phyloP scores from a whole-genome alignment of 257 asterid species.

The Gynochthodes officinalis region DNA sequence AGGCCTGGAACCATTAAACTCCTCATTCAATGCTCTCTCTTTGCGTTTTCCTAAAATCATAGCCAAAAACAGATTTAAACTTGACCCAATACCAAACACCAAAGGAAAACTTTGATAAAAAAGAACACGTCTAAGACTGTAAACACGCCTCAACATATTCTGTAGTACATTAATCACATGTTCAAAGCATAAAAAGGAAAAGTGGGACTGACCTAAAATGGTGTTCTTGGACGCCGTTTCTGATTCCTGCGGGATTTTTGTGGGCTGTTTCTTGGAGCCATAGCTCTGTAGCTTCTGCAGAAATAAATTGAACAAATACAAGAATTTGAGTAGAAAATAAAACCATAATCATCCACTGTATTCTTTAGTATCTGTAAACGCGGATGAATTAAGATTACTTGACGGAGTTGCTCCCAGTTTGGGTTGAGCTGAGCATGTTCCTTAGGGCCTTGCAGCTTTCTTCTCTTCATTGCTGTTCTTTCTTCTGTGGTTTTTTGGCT shows the following conservation, averaged over 20 bases:
- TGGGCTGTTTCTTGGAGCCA: constrained; percentile 42
- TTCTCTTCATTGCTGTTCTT: background rate
- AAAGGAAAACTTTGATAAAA: background rate
- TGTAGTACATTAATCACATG: background rate
- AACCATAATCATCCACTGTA: background rate
- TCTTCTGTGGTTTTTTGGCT: background rate
- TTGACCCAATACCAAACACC: background rate
- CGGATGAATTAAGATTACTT: constrained; percentile 30
- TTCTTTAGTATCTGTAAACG: background rate
- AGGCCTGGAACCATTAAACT: constrained; percentile 36
- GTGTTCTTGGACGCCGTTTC: constrained; percentile 27
- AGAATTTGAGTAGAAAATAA: constrained; percentile 4
- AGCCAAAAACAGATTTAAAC: background rate
- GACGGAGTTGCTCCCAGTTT: constrained; percentile 85
- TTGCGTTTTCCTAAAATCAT: constrained; percentile 67
- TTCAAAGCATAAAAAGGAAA: background rate
- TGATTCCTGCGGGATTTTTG: constrained; percentile 31
- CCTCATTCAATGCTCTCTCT: constrained; percentile 54
- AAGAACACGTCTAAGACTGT: background rate
- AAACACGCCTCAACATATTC: too few species aligned
- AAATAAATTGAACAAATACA: background rate
- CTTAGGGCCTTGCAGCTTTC: constrained; percentile 51
- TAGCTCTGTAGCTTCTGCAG: constrained; percentile 65
- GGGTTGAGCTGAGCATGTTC: constrained; percentile 62
- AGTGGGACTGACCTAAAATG: constrained; percentile 40